These are phyloP conservation scores for Yarrowia sp. DNA, from an alignment of 805 yeast genomes.

Conservation along the genomic window DNA sequence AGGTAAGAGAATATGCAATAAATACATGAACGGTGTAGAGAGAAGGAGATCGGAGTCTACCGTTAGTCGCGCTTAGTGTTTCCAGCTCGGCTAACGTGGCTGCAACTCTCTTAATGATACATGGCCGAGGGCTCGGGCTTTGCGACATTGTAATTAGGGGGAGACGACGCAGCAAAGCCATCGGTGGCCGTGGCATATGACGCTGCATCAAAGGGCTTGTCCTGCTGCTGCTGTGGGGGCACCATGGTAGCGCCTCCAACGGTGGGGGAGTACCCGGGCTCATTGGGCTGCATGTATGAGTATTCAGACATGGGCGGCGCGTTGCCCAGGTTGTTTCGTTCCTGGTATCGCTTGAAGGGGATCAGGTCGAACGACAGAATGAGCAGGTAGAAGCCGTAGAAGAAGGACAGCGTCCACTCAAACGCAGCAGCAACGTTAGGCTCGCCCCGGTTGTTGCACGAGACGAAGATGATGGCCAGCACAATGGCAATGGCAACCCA, in stretches of 20 bases:
- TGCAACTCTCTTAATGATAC: slow-evolving; percentile 10
- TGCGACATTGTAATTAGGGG: slow-evolving; percentile 14
- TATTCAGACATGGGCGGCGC: slow-evolving; percentile 25
- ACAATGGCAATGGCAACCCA: slow-evolving; percentile 74
- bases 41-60: neutral
- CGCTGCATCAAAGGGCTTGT: slow-evolving; percentile 24
- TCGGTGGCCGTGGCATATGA: slow-evolving; percentile 27
- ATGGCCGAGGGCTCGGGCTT: slow-evolving; percentile 35
- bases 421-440: slow-evolving; percentile 63
- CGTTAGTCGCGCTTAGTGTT: too few relatives aligned
- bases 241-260: slow-evolving; percentile 18
- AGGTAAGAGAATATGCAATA: slow-evolving; percentile 29
- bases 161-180: slow-evolving; percentile 1
- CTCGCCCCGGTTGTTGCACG: slow-evolving; percentile 42
- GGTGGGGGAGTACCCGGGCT: slow-evolving; percentile 19
- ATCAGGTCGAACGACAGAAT: slow-evolving; percentile 72
- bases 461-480: slow-evolving; percentile 75
- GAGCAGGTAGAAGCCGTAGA: slow-evolving; percentile 75
- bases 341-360: slow-evolving; percentile 50
- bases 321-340: slow-evolving; percentile 16
- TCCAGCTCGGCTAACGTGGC: too few relatives aligned
- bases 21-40: slow-evolving; percentile 11
- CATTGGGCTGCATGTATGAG: slow-evolving; percentile 28
- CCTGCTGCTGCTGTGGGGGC: slow-evolving; percentile 15
- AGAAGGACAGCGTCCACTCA: slow-evolving; percentile 89